Conservation (phyloP, 2,329 filamentous ascomycete species). For the Ascosphaera apis region DNA sequence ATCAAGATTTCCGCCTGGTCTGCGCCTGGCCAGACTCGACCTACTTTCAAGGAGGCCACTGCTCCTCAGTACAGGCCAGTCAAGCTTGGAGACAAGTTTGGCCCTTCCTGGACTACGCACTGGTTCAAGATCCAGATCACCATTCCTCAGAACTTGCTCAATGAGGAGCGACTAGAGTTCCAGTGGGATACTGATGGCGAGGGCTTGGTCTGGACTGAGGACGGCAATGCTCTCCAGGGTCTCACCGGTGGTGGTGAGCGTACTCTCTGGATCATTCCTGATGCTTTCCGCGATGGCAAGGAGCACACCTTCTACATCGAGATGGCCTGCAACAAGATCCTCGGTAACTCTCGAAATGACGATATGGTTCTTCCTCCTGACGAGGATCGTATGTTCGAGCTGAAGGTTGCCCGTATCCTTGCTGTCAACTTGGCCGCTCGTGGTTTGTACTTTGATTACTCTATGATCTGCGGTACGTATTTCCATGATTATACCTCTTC, state of each 20-base stretch:
- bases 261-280: conserved; percentile 73
- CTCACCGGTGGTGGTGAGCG: conserved; percentile 76
- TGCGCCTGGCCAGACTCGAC: conserved; percentile 54
- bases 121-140: conserved; percentile 79
- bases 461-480: conserved; percentile 48
- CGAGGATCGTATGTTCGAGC: conserved; percentile 57
- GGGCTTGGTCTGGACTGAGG: conserved; percentile 76
- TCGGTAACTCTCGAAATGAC: conserved; percentile 69
- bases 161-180: conserved; percentile 72
- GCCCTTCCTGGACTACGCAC: conserved; percentile 91
- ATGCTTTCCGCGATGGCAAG: conserved; percentile 59
- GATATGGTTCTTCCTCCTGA: conserved; percentile 74
- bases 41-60: conserved; percentile 65
- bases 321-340: conserved; percentile 98
- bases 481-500: background rate
- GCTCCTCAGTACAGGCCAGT: conserved; percentile 55
- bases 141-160: conserved; percentile 45
- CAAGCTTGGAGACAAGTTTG: conserved; percentile 55
- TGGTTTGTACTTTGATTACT: conserved; percentile 72
- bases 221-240: conserved; percentile 78
- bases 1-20: conserved; percentile 74
- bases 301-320: conserved; percentile 85
- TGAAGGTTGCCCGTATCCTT: conserved; percentile 62
- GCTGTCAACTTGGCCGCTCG: conserved; percentile 72
- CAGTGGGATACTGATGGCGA: conserved; percentile 94